phyloP scores from a whole-genome alignment of 2,329 filamentous ascomycete species.

The Penicillium janthinellum region DNA sequence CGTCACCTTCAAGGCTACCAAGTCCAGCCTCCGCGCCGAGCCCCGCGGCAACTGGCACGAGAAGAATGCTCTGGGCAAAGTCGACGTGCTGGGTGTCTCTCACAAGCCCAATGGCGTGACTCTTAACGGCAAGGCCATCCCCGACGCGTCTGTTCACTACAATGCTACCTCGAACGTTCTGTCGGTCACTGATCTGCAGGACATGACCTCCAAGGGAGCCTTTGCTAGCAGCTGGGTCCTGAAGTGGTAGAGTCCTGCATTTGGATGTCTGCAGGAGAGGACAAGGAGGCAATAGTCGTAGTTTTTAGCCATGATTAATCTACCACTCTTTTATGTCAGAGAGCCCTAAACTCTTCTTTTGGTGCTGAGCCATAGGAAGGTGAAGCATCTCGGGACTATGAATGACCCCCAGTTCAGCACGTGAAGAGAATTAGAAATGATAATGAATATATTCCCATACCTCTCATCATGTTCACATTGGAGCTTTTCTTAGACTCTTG shows the following conservation, averaged over 20 bases:
- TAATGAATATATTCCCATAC: background rate
- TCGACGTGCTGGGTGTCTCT: conserved; percentile 63
- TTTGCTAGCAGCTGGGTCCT: conserved; percentile 62
- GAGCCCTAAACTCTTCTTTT: background rate
- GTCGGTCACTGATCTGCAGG: conserved; percentile 53
- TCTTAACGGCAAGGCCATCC: conserved; percentile 55
- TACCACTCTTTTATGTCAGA: background rate
- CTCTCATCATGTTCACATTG: too few species aligned
- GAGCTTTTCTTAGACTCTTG: background rate
- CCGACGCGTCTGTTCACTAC: conserved; percentile 50
- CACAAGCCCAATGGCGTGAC: conserved; percentile 47
- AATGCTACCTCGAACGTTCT: conserved; percentile 53
- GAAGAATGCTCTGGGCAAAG: conserved; percentile 60
- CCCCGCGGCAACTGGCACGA: conserved; percentile 59
- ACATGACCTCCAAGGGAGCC: conserved; percentile 56
- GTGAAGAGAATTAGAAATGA: background rate
- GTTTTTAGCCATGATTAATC: background rate
- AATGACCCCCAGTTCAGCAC: background rate
- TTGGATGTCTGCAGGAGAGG: too few species aligned
- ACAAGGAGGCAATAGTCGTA: background rate
- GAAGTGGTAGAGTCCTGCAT: conserved; percentile 48
- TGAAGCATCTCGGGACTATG: background rate
- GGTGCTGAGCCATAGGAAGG: background rate
- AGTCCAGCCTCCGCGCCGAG: conserved; percentile 50
- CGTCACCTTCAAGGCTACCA: conserved; percentile 45